Conservation (phyloP, 1,284 basidiomycete genomes). For the Fomitopsis betulina region DNA sequence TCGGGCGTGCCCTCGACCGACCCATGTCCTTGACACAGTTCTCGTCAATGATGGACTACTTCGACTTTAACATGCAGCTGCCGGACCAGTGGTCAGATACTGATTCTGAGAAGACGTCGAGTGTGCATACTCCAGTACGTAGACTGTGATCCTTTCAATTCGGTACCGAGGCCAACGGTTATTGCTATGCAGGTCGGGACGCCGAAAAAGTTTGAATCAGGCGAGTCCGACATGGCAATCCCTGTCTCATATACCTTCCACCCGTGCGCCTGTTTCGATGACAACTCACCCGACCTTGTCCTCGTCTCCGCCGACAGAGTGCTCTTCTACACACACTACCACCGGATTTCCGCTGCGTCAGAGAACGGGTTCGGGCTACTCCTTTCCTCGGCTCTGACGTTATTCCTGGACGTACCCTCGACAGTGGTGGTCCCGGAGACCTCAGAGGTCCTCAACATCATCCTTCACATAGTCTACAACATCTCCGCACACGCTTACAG, state of each 20-base stretch:
- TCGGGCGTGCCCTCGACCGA: no score
- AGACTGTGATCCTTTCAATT: neutral
- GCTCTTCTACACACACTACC: constrained; percentile 22
- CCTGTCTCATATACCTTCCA: constrained; percentile 75
- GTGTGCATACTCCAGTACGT: neutral
- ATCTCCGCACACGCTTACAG: constrained; percentile 21
- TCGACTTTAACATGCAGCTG: neutral
- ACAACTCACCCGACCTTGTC: constrained; percentile 12
- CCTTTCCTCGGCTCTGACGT: neutral
- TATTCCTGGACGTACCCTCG: neutral
- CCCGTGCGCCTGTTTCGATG: constrained; percentile 28
- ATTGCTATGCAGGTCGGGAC: neutral
- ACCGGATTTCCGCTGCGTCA: constrained; percentile 12
- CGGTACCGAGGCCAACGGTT: neutral
- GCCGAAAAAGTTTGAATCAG: neutral
- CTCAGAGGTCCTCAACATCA: constrained; percentile 26
- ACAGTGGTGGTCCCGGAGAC: constrained; percentile 15
- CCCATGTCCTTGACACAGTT: no score
- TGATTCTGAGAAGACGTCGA: neutral
- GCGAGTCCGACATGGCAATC: constrained; percentile 34
- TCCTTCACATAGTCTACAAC: constrained; percentile 29
- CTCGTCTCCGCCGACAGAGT: constrained; percentile 20
- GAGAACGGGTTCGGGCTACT: constrained; percentile 15
- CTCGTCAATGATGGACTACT: neutral
- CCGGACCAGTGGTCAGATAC: neutral